phyloP scores from a whole-genome alignment of 2,329 filamentous ascomycete genomes.

The Cercospora beticola region DNA sequence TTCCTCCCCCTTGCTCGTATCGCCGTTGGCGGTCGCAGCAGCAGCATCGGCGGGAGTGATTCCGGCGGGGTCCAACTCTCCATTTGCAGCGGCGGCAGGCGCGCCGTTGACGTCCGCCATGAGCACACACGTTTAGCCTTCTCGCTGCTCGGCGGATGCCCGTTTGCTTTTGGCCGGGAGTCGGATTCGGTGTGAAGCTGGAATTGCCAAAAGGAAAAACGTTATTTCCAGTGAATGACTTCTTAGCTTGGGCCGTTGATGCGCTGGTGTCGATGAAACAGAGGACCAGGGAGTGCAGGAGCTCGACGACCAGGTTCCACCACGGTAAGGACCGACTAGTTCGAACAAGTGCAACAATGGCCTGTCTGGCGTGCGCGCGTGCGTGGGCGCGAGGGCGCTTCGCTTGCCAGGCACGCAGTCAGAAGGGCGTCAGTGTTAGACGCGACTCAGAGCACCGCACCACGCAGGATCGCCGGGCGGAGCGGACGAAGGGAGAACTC shows the following conservation, averaged over 20 bases:
- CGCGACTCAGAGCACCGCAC: background rate
- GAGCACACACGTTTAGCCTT: background rate
- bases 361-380: slow-evolving; percentile 4
- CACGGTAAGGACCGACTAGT: slow-evolving; percentile 21
- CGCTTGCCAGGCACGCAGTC: background rate
- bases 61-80: slow-evolving; percentile 3
- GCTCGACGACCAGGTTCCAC: slow-evolving; percentile 17
- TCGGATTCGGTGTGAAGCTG: background rate
- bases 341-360: slow-evolving; percentile 11
- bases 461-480: background rate
- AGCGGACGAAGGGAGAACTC: background rate
- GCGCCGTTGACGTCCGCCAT: slow-evolving; percentile 19
- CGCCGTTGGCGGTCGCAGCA: background rate
- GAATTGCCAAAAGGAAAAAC: background rate
- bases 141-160: background rate
- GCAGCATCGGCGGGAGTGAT: background rate
- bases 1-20: background rate
- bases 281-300: background rate
- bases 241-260: background rate
- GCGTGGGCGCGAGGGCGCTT: background rate
- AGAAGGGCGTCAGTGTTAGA: background rate
- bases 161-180: background rate
- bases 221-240: background rate
- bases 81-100: background rate
- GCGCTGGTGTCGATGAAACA: slow-evolving; percentile 5